Base-by-base conservation (phyloP, 2,329 filamentous ascomycete genomes). In the Gliomastix tumulicola region DNA sequence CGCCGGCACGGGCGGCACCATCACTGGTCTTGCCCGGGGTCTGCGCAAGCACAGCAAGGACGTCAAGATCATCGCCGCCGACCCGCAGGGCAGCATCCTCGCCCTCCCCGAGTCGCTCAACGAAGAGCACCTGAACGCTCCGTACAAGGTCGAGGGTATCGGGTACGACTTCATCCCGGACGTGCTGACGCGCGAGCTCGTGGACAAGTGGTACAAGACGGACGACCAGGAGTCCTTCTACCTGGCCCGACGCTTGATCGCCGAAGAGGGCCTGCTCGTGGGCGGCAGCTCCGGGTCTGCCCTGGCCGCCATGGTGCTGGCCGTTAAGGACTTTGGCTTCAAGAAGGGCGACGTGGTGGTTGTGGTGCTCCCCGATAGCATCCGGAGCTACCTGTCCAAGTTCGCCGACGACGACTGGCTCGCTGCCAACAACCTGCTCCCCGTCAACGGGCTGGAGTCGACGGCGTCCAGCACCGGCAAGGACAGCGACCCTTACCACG, bases 361-460 rank as follows among this genome's bases (percentile, higher is more conserved):
- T 20, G 88, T 96, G 20, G 69, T 98, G 36, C 71, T 96, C 15
- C 94, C 92, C 2, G 92, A 98, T 61, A 95, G 88, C 66, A 97
- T 98, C 56, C 78, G 92, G 54, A 96, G 88, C 63, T 98, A 98
- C 61, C 79, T 98, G 19, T 90, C 84, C 67, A 98, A 98, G 76
- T 98, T 98, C 57, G 88, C 88, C 47, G 92, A 98, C 57, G 94
- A 98, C 56, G 92, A 97, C 68, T 98, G 92, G 94, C 81, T 98
- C 38, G 89, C 88, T 11, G 92, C 92, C 44, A 98, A 98, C 65
- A 84, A 90, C 57, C 85, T 98, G 18, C 75, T 97, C 19, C 78
- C 86, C n/a, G 56, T 63, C 44, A 61, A 63, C 43, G 66, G 62
- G 13, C 27, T 72, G 65, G 45, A 77, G 68, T 36, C 74, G 66